These are phyloP conservation scores for Mycena venus DNA, from an alignment of 768 basidiomycete species.

Conservation along the genomic window DNA sequence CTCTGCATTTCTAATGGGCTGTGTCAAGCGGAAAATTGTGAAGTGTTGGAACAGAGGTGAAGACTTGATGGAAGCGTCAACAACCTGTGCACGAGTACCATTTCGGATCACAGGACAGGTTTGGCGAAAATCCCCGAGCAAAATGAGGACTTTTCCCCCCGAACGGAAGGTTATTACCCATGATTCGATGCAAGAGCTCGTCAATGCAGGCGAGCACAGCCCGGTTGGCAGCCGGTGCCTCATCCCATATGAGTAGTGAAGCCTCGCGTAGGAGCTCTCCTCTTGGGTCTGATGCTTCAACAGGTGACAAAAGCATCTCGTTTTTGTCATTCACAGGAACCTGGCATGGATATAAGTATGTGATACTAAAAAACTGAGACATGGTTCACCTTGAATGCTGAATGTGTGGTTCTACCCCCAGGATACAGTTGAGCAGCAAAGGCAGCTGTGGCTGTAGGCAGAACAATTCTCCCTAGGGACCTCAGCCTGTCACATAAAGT, in stretches of 20 bases:
- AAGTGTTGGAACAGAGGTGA: no score
- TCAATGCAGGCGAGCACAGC: neutral
- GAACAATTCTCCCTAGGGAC: neutral
- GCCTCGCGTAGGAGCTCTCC: neutral
- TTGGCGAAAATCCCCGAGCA: neutral
- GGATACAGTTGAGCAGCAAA: conserved; percentile 38
- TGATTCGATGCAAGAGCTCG: neutral
- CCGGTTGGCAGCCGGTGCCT: neutral
- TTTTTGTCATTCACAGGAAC: neutral
- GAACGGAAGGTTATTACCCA: neutral
- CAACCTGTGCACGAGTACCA: no score
- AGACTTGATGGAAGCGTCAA: no score
- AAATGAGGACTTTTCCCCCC: neutral
- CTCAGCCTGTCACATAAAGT: neutral
- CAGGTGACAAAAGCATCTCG: neutral
- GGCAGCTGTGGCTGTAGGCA: neutral
- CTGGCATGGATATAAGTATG: neutral
- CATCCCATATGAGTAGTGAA: neutral
- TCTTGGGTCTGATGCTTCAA: neutral
- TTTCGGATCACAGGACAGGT: neutral
- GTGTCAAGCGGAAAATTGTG: no score
- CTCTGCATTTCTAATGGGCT: no score
- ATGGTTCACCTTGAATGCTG: conserved; percentile 49
- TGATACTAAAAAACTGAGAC: neutral
- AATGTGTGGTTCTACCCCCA: conserved; percentile 53